phyloP scores from a whole-genome alignment of 129 eudicot species.

The Pittosporum tobira region DNA sequence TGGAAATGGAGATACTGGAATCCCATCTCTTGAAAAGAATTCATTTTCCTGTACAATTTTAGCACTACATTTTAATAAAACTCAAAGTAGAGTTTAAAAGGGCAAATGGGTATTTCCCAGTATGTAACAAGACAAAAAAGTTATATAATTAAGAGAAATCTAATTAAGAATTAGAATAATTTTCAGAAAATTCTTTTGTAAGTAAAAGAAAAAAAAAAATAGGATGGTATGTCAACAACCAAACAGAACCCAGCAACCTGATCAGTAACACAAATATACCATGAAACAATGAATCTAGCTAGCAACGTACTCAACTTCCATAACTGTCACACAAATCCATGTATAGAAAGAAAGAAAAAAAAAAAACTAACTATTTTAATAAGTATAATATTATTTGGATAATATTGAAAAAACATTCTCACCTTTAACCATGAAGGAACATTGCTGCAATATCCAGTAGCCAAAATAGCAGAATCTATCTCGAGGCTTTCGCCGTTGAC shows the following conservation, averaged over 20 bases:
- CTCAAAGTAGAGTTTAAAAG: slow-evolving; percentile 5
- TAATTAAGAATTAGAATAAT: neutral
- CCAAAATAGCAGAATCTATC: slow-evolving; percentile 64
- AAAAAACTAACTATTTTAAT: neutral
- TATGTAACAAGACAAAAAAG: neutral
- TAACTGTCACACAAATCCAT: slow-evolving; percentile 59
- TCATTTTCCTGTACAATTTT: slow-evolving; percentile 50
- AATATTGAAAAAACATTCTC: slow-evolving; percentile 11
- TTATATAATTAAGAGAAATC: neutral
- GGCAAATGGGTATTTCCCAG: slow-evolving; percentile 18
- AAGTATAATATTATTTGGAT: neutral
- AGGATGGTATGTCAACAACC: neutral
- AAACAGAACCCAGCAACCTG: slow-evolving; percentile 19
- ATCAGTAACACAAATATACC: slow-evolving; percentile 20
- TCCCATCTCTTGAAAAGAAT: slow-evolving; percentile 59
- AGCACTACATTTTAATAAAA: slow-evolving; percentile 1
- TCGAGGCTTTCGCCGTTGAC: slow-evolving; percentile 55
- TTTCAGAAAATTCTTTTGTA: neutral
- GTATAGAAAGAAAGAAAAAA: too few relatives aligned
- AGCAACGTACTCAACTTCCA: slow-evolving; percentile 64
- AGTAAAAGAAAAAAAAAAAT: neutral
- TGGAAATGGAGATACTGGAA: slow-evolving; percentile 62
- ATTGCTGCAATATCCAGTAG: slow-evolving; percentile 89
- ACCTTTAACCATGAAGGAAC: slow-evolving; percentile 95
- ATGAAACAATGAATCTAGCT: slow-evolving; percentile 31